Percentiles rank a stretch among this genome's conserved stretches.
Conservation (phyloP, 345 rosid genomes). For the Salix koriyanagi region DNA sequence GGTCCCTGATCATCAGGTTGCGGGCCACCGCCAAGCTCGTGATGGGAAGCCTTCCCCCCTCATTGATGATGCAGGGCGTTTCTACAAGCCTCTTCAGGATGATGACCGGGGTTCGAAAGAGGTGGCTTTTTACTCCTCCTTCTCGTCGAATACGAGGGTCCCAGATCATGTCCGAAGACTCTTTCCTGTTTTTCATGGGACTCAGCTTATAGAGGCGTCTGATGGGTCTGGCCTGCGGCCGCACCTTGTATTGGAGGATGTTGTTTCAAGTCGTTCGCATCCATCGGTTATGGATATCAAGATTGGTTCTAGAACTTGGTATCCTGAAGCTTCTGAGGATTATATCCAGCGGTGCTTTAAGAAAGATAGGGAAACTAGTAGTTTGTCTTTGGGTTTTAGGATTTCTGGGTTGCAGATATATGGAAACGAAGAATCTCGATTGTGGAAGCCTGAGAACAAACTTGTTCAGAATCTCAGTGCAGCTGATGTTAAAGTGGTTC, state of each 20-base stretch:
- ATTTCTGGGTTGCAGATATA: conserved; percentile 68
- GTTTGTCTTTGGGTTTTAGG: conserved; percentile 62
- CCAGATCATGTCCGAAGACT: conserved; percentile 62
- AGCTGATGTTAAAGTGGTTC: conserved; percentile 50
- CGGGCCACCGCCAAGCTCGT: conserved; percentile 80
- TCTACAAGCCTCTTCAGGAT: conserved; percentile 86
- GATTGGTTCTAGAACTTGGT: conserved; percentile 97
- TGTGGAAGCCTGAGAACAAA: conserved; percentile 69
- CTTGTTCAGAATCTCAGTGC: conserved; percentile 34
- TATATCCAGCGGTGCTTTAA: conserved; percentile 55
- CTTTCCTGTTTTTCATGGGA: conserved; percentile 73
- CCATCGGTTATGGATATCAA: conserved; percentile 84
- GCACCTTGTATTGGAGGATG: conserved; percentile 69
- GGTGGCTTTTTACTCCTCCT: conserved; percentile 63
- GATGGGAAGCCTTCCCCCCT: conserved; percentile 73
- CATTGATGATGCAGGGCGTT: conserved; percentile 69
- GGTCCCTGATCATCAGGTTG: conserved; percentile 92
- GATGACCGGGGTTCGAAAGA: conserved; percentile 68
- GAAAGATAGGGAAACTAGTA: conserved; percentile 61
- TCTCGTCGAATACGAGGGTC: conserved; percentile 48
- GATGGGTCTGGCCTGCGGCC: conserved; percentile 61
- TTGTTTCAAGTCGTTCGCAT: conserved; percentile 28
- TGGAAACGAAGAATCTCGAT: conserved; percentile 34
- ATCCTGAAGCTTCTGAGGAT: conserved; percentile 68
- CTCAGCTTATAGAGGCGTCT: conserved; percentile 66